phyloP scores from a whole-genome alignment of 768 basidiomycete genomes.

The Tubosaeta brunneosetosa region DNA sequence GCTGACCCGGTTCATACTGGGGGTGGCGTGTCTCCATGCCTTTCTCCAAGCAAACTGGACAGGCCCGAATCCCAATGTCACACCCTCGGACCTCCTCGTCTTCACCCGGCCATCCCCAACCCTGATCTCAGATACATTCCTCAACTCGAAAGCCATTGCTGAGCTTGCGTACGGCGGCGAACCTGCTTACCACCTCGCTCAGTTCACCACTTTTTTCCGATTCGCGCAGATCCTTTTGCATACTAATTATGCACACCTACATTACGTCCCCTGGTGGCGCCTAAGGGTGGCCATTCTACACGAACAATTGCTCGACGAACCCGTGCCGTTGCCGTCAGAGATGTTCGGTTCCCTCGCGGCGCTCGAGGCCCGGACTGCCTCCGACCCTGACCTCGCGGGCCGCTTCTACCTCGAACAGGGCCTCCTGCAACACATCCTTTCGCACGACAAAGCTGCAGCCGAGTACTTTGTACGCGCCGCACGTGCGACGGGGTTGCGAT shows the following conservation, averaged over 20 bases:
- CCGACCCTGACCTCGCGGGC: conserved; percentile 62
- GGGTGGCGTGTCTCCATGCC: conserved; percentile 77
- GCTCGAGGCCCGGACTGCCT: conserved; percentile 36
- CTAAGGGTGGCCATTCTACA: conserved; percentile 71
- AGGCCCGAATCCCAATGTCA: conserved; percentile 75
- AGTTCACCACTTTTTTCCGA: conserved; percentile 62
- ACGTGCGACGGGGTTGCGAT: conserved; percentile 71
- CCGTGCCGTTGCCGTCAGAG: conserved; percentile 53
- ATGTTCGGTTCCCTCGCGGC: conserved; percentile 39
- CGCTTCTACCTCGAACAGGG: conserved; percentile 73
- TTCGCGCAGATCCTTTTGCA: conserved; percentile 69
- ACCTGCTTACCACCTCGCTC: conserved; percentile 90
- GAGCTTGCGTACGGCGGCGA: conserved; percentile 85
- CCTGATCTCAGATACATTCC: conserved; percentile 38
- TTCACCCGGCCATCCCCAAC: conserved; percentile 28
- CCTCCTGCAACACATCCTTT: conserved; percentile 69
- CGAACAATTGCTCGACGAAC: conserved; percentile 75
- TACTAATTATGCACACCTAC: conserved; percentile 44
- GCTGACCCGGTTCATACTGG: conserved; percentile 56
- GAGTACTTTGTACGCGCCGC: conserved; percentile 77
- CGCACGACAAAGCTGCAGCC: conserved; percentile 73
- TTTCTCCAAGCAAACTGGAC: conserved; percentile 97
- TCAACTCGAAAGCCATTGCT: conserved; percentile 65
- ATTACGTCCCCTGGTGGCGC: conserved; percentile 73
- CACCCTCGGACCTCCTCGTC: conserved; percentile 36